Conservation (phyloP, 2,329 filamentous ascomycete genomes). For the Bipolaris sorokiniana region DNA sequence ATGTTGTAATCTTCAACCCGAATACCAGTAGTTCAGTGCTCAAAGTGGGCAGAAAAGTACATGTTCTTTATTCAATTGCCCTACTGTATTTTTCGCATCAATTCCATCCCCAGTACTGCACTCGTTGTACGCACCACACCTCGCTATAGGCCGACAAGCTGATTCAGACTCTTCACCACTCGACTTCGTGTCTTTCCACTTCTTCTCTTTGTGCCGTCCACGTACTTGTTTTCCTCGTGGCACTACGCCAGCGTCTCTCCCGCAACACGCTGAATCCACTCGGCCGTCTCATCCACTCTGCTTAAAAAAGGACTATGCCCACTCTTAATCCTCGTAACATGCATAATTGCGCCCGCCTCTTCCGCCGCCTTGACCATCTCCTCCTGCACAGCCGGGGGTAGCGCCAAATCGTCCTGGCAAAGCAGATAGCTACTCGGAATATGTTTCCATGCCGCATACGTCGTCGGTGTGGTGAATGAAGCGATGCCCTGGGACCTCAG, state of each 20-base stretch:
- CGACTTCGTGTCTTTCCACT: background rate
- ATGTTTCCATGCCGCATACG: constrained; percentile 43
- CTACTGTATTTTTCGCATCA: background rate
- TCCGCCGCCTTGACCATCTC: constrained; percentile 35
- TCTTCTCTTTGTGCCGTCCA: too few relatives aligned
- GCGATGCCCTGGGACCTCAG: constrained; percentile 27
- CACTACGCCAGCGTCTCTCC: constrained; percentile 17
- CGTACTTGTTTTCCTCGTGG: background rate
- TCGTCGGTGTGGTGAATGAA: constrained; percentile 34
- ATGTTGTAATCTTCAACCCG: background rate
- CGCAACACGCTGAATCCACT: constrained; percentile 37
- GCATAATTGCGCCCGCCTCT: constrained; percentile 37
- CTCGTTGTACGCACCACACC: background rate
- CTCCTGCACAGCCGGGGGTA: constrained; percentile 43
- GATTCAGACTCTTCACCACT: background rate
- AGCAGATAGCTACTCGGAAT: constrained; percentile 47
- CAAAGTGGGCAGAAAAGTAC: background rate
- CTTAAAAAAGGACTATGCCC: constrained; percentile 54
- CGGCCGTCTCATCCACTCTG: constrained; percentile 44
- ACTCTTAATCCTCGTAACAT: constrained; percentile 40
- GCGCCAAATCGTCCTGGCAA: constrained; percentile 46
- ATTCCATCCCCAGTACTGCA: background rate
- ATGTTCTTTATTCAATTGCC: background rate
- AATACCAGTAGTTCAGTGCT: background rate
- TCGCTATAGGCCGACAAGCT: background rate